Percentiles rank a stretch among this genome's conserved stretches.
phyloP scores from a whole-genome alignment of 2,329 filamentous ascomycete species.

The Volutella citrinella region DNA sequence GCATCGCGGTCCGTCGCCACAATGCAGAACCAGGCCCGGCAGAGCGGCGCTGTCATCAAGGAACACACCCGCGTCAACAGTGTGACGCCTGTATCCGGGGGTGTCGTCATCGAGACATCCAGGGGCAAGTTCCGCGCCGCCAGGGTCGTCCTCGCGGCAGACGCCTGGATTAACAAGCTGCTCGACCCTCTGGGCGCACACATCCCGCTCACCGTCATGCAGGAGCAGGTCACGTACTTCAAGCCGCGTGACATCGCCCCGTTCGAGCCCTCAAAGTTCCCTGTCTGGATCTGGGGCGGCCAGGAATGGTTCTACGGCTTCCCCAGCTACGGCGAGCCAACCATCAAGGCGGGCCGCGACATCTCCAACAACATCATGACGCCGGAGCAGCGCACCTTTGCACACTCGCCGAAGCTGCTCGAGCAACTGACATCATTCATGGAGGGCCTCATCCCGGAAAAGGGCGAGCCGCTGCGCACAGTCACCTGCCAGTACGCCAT shows the following conservation, averaged over 20 bases:
- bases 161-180: slow-evolving; percentile 18
- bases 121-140: slow-evolving; percentile 8
- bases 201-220: slow-evolving; percentile 17
- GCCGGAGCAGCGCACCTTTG: slow-evolving; percentile 2
- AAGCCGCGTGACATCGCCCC: slow-evolving; percentile 7
- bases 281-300: slow-evolving; percentile 18
- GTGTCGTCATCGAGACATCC: slow-evolving; percentile 9
- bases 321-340: slow-evolving; percentile 14
- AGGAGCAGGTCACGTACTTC: slow-evolving; percentile 20
- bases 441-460: slow-evolving; percentile 8
- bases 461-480: slow-evolving; percentile 15
- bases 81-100: slow-evolving; percentile 3
- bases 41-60: slow-evolving; percentile 9
- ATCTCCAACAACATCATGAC: slow-evolving; percentile 9
- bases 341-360: slow-evolving; percentile 17
- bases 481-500: slow-evolving; percentile 25
- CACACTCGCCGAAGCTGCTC: slow-evolving; percentile 5
- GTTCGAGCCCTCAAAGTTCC: slow-evolving; percentile 11
- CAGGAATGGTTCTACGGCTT: slow-evolving; percentile 10
- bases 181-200: slow-evolving; percentile 9
- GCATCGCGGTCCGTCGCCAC: slow-evolving; percentile 11
- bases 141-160: slow-evolving; percentile 13
- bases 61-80: slow-evolving; percentile 9
- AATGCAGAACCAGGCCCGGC: slow-evolving; percentile 14
- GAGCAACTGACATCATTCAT: slow-evolving; percentile 10